Percentiles rank a stretch among this genome's conserved stretches.
phyloP scores from a whole-genome alignment of 2,329 filamentous ascomycete species.

The Microdochium bolleyi region DNA sequence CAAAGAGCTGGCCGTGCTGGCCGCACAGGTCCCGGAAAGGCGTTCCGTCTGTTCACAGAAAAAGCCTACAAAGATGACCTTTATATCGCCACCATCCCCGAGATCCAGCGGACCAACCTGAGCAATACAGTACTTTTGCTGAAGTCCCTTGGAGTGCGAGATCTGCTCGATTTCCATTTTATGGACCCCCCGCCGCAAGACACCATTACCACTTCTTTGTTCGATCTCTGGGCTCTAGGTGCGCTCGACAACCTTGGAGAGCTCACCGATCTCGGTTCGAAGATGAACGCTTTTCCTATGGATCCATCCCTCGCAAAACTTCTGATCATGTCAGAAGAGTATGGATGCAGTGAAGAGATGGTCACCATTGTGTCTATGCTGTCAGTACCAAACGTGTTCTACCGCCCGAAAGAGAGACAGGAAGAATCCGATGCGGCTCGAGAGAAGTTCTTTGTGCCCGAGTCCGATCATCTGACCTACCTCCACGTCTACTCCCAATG shows the following conservation, averaged over 20 bases:
- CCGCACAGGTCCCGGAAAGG: conserved; percentile 89
- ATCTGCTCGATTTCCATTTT: conserved; percentile 94
- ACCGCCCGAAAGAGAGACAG: conserved; percentile 90
- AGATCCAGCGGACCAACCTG: conserved; percentile 94
- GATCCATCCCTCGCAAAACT: conserved; percentile 93
- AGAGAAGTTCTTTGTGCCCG: conserved; percentile 97
- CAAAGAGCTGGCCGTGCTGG: conserved; percentile 92
- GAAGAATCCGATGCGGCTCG: conserved; percentile 93
- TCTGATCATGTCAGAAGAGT: conserved; percentile 82
- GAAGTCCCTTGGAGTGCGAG: conserved; percentile 89
- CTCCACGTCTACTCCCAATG: conserved; percentile 95
- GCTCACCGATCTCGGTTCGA: conserved; percentile 75
- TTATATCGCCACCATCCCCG: conserved; percentile 93
- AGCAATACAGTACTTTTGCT: conserved; percentile 90
- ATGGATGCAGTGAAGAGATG: conserved; percentile 95
- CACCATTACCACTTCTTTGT: conserved; percentile 92
- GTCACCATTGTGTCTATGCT: conserved; percentile 97
- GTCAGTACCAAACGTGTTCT: conserved; percentile 93
- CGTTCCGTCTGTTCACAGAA: conserved; percentile 90
- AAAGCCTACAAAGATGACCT: conserved; percentile 92
- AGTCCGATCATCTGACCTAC: conserved; percentile 93
- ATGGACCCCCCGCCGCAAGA: conserved; percentile 99
- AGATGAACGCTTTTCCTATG: conserved; percentile 98
- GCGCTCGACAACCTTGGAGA: conserved; percentile 92
- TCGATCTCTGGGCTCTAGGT: conserved; percentile 93